Evolutionary conservation across 208 protist genomes (phyloP), one percentile per base, ranked within the genome.

Genomic region (Crithidia mellificae): DNA sequence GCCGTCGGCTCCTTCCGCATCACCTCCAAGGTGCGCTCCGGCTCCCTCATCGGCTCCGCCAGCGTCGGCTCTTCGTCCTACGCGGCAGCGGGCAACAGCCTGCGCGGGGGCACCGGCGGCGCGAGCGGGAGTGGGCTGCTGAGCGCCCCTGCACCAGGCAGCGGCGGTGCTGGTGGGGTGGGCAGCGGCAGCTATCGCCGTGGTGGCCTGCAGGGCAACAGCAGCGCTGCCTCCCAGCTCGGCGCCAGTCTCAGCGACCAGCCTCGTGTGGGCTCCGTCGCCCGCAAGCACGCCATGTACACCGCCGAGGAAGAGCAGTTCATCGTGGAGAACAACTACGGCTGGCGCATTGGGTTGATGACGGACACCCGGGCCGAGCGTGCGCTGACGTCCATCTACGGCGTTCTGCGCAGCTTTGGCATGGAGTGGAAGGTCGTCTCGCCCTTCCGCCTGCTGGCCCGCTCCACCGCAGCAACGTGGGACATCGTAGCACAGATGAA

Each of bases 271-370:
- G 88, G 88, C 9, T 95, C 89, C 3, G 87, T 93, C 1, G 87
- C 87, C 46, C 80, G 85, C 55, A 88, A 87, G 54, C 77, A 92
- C 68, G 29, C 77, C 44, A 80, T 88, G 52, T 94, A 94, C 77
- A 92, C 84, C 38, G 74, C 61, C 1, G 84, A 91, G 39, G 92
- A 94, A 62, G 79, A 92, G 52, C 71, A 89, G 57, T 94, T 94
- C 68, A 80, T 94, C 46, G 79, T 92, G 24, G 70, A 78, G 52
- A 78, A 94, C 71, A 93, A 93, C 71, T 76, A 70, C 25, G 92
- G 92, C 32, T 96, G 92, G 92, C 87, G 92, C 22, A 67, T 96
- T n/a, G 92, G 92, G 9, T 59, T 96, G 41, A 96, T 96, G 92
- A 91, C 87, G 38, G 89, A 95, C 71, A 74, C 77, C 50, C 82